Base-by-base conservation (phyloP, 768 basidiomycete species). In the Lactarius trivialis region DNA sequence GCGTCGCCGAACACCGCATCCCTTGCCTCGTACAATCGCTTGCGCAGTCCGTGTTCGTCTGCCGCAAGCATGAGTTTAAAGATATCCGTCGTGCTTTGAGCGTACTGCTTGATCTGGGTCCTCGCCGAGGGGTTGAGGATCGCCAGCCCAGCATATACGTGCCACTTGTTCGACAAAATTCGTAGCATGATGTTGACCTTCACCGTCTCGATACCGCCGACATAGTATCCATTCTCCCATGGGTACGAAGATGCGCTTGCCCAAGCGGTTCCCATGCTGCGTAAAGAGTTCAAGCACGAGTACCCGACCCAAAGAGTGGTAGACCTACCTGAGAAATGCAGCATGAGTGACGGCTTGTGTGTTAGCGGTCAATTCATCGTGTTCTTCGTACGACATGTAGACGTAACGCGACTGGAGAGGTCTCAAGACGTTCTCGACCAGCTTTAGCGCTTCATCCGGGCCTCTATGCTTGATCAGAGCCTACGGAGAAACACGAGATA, bases 231-330 rank as follows among this genome's bases (percentile, higher is more conserved):
- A 43, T 89, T 84, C 74, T 98, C 96, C 97, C 97, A 98, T 3
- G 97, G 97, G 72, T 97, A 98, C 24, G 81, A 78, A 8, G 77
- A 74, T 11, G 85, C 79, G 39, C 82, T 80, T 37, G 84, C 82
- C 97, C 97, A 99, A 0, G 97, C 97, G 0, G 93, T 96, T 8
- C 97, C 97, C 97, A 99, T 99, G 66, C 97, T 98, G 67, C 30
- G 32, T 12, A 55, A 60, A 53, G 45, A 55, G 0, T 24, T 60
- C 26, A 32, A 41, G 49, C 34, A 37, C 19, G 15, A 66, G 12
- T n/a, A 48, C 28, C 34, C 49, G 54, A 60, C 48, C 4, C 17
- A 33, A 24, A 15, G 43, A 32, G 24, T 17, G 24, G 9, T 39
- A 37, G 24, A 65, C 73, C 17, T 73, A 94, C 95, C 88, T 93